These are phyloP conservation scores for Daldinia loculata DNA, from an alignment of 495 filamentous ascomycete species.

Conservation along the genomic window DNA sequence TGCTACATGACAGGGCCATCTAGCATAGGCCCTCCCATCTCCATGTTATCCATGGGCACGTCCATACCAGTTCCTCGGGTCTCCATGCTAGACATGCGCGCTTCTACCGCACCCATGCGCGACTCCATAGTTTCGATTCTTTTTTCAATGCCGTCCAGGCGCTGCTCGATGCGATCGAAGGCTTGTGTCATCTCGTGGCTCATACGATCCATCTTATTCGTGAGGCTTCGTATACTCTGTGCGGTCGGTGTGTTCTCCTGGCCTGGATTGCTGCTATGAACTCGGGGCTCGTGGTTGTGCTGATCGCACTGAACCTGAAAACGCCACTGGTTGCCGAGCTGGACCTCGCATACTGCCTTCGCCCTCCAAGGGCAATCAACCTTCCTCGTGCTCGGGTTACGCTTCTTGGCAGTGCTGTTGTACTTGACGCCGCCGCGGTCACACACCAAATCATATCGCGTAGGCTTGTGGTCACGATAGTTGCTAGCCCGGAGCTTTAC, in stretches of 20 bases:
- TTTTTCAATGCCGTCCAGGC: slow-evolving; percentile 55
- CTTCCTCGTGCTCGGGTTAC: slow-evolving; percentile 62
- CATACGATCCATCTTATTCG: slow-evolving; percentile 60
- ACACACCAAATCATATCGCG: slow-evolving; percentile 61
- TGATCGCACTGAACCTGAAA: slow-evolving; percentile 57
- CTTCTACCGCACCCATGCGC: slow-evolving; percentile 52
- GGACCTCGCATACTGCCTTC: slow-evolving; percentile 62
- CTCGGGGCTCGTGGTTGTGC: slow-evolving; percentile 61
- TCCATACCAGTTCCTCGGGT: slow-evolving; percentile 52
- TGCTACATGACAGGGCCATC: slow-evolving; percentile 42
- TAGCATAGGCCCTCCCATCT: slow-evolving; percentile 44
- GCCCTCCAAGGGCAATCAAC: slow-evolving; percentile 62
- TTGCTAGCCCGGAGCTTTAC: slow-evolving; percentile 62
- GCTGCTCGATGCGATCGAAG: slow-evolving; percentile 43
- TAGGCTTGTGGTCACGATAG: slow-evolving; percentile 60
- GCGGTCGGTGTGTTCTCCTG: slow-evolving; percentile 57
- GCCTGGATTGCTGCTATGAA: slow-evolving; percentile 51
- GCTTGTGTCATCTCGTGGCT: slow-evolving; percentile 53
- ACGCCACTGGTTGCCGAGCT: slow-evolving; percentile 60
- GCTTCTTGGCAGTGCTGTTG: slow-evolving; percentile 62
- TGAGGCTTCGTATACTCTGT: slow-evolving; percentile 55
- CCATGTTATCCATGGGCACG: slow-evolving; percentile 59
- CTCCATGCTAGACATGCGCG: slow-evolving; percentile 53
- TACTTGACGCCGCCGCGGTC: slow-evolving; percentile 64
- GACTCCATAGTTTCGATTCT: slow-evolving; percentile 54